phyloP scores from a whole-genome alignment of 805 yeast genomes.

The Komagataella ulmi region DNA sequence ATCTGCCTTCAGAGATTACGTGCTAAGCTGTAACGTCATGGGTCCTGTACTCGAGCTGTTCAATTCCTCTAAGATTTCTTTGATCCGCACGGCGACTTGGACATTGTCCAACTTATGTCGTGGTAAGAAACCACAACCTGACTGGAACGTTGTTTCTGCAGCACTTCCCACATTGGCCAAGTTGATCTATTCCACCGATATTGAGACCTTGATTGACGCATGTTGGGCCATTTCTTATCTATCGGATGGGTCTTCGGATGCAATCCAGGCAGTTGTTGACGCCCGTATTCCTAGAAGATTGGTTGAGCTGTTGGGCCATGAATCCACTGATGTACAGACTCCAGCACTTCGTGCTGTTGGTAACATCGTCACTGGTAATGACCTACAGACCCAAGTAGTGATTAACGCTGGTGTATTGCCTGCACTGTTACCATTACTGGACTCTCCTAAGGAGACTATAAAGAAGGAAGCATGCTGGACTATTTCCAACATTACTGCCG shows the following conservation, averaged over 20 bases:
- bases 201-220: conserved; percentile 91
- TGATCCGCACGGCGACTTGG: conserved; percentile 96
- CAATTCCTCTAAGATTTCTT: conserved; percentile 71
- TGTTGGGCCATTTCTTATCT: conserved; percentile 97
- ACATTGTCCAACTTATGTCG: conserved; percentile 92
- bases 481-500: conserved; percentile 94
- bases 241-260: conserved; percentile 84
- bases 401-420: conserved; percentile 86
- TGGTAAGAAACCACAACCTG: conserved; percentile 93
- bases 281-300: conserved; percentile 90
- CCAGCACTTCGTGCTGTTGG: conserved; percentile 97
- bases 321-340: conserved; percentile 79
- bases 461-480: conserved; percentile 99
- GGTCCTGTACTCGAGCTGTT: conserved; percentile 73
- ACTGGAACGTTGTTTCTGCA: conserved; percentile 76
- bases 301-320: conserved; percentile 80
- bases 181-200: conserved; percentile 79
- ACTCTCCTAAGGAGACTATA: conserved; percentile 80
- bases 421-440: conserved; percentile 68
- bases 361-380: conserved; percentile 95
- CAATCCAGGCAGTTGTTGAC: conserved; percentile 94
- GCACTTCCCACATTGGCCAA: conserved; percentile 89
- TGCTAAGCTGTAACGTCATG: conserved; percentile 76
- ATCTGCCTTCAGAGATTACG: conserved; percentile 79
- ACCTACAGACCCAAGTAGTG: conserved; percentile 87